A percentile compares a stretch with the other conserved stretches of the same genome.
Evolutionary conservation across 2,329 filamentous ascomycete genomes (phyloP).

Genomic region (Fusarium nanum): DNA sequence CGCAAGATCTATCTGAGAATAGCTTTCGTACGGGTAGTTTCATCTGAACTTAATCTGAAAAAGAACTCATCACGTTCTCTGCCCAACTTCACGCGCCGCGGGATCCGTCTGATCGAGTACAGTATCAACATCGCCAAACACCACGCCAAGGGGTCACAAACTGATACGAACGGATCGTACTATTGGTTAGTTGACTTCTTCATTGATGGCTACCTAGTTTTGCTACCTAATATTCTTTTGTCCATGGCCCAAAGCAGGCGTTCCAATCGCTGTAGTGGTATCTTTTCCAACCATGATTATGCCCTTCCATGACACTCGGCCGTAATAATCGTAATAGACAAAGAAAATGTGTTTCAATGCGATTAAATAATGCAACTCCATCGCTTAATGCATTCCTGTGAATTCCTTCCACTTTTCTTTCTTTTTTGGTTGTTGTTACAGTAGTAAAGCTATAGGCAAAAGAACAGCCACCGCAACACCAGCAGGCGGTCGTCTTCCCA

Average conservation of each 20-base stretch:
- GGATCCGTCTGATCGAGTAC: neutral
- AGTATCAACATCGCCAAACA: neutral
- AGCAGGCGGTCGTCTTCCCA: constrained; percentile 8
- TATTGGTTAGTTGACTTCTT: neutral
- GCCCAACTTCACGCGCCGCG: too few species aligned
- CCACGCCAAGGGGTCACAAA: neutral
- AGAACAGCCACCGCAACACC: constrained; percentile 20
- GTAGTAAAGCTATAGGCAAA: constrained; percentile 29
- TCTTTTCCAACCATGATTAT: neutral
- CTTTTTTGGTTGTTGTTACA: constrained; percentile 10
- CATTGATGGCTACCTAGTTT: constrained; percentile 5
- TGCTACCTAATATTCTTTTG: neutral
- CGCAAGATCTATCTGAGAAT: constrained; percentile 5
- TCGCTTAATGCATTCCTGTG: constrained; percentile 23
- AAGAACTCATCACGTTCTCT: neutral
- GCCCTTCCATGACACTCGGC: neutral
- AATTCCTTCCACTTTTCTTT: neutral
- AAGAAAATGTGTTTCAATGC: constrained; percentile 4
- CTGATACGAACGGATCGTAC: neutral
- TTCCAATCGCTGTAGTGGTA: constrained; percentile 6
- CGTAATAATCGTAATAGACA: constrained; percentile 25
- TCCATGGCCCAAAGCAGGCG: constrained; percentile 1
- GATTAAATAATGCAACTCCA: constrained; percentile 19
- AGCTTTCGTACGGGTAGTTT: neutral
- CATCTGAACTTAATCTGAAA: neutral